Evolutionary conservation across 495 filamentous ascomycete species (phyloP), one percentile per base, ranked within the genome.

Genomic region (Penicillium verhagenii): DNA sequence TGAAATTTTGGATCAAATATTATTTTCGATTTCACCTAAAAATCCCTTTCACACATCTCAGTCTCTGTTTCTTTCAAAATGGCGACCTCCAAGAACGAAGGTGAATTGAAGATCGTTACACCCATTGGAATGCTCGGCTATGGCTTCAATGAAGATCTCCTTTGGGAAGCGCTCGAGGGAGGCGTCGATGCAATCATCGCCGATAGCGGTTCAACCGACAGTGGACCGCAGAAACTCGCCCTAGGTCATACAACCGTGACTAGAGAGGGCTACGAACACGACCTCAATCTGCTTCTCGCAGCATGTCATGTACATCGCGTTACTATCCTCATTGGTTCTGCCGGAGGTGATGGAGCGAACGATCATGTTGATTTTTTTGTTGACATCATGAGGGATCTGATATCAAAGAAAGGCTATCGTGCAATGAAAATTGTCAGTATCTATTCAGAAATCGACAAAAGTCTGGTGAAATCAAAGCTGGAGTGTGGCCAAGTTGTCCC

Each of bases 111-210:
- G 31, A 79, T 81, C 45, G 44, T 78, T 5, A 81, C 78, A 3
- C 76, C 77, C 0, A 67, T 75, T 52, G 76, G 70, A 20, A 79
- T 76, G 72, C 66, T 81, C 20, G 77, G 77, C 14, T 79, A 81
- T 60, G 74, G 77, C 4, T 73, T 73, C 42, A 26, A 24, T 14
- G 7, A 56, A 64, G n/a, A 67, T 72, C 38, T 57, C 60, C 24
- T 65, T 65, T 42, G 64, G 21, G 8, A 60, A 9, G 60, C 62
- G 16, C 53, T 72, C n/a, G 54, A 71, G 19, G 55, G 60, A 16
- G 67, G 59, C n/a, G 70, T 71, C 1, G 70, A 65, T 3, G 79
- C 77, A 13, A 68, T 82, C 31, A 78, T 82, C 16, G 53, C 78
- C 8, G 79, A 82, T 56, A 70, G 68, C 37, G 78, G 78, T 1